phyloP scores from a whole-genome alignment of 2,329 filamentous ascomycete genomes.

The Ceratocystis colombiana region DNA sequence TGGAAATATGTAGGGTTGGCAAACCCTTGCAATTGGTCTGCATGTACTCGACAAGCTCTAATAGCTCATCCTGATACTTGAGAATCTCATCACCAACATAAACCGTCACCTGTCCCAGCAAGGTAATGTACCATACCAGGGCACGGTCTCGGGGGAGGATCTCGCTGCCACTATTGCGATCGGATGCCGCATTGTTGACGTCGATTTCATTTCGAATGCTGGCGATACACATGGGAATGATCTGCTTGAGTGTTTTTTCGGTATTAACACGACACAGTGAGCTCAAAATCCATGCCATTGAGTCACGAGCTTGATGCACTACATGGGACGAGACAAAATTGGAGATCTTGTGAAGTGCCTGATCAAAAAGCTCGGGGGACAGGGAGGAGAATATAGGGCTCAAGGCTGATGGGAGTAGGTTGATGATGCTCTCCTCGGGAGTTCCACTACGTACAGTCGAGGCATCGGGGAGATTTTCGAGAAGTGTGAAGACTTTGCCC shows the following conservation, averaged over 20 bases:
- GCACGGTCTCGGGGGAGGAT: constrained; percentile 86
- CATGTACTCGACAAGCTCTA: constrained; percentile 91
- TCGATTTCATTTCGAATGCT: constrained; percentile 96
- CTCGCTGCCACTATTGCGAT: constrained; percentile 84
- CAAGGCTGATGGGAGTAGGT: constrained; percentile 82
- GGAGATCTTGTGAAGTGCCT: constrained; percentile 82
- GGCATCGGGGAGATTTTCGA: constrained; percentile 91
- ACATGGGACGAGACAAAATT: constrained; percentile 89
- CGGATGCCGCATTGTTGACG: constrained; percentile 89
- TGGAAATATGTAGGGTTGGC: constrained; percentile 90
- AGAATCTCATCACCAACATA: constrained; percentile 87
- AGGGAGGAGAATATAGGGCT: constrained; percentile 82
- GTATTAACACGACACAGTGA: constrained; percentile 92
- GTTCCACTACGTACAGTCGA: constrained; percentile 79
- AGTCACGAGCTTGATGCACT: constrained; percentile 90
- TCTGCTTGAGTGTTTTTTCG: constrained; percentile 79
- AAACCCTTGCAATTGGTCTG: constrained; percentile 89
- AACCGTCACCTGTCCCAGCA: constrained; percentile 96
- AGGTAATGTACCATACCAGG: constrained; percentile 91
- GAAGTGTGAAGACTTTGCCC: constrained; percentile 84
- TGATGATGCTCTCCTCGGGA: constrained; percentile 94
- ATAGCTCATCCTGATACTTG: constrained; percentile 77
- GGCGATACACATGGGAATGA: constrained; percentile 80
- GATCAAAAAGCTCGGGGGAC: constrained; percentile 86
- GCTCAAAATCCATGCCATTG: constrained; percentile 98